Evolutionary conservation across 2,329 filamentous ascomycete species (phyloP).

Genomic region (Nothomitra cinnamomea): DNA sequence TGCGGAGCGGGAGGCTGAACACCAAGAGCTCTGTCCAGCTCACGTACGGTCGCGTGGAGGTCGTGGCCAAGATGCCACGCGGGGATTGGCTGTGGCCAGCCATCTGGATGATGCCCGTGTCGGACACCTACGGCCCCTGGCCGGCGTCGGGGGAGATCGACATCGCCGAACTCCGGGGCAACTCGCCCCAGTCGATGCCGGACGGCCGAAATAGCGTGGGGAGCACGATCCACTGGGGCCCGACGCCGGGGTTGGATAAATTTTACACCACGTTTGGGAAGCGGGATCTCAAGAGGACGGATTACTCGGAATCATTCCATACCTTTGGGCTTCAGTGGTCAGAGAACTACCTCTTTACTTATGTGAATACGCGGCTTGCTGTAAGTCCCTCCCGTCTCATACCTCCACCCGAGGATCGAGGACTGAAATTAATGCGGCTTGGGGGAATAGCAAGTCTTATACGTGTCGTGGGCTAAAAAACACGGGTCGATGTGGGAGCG

Average conservation of each 20-base stretch:
- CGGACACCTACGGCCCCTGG: constrained; percentile 32
- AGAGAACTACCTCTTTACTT: constrained; percentile 35
- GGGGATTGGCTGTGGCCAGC: constrained; percentile 41
- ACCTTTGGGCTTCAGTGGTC: constrained; percentile 38
- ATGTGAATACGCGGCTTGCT: constrained; percentile 28
- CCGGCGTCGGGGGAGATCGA: constrained; percentile 37
- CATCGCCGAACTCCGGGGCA: constrained; percentile 33
- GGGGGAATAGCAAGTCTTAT: constrained; percentile 21
- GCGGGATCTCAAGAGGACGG: constrained; percentile 16
- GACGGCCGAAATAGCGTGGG: constrained; percentile 9
- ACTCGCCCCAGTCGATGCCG: constrained; percentile 27
- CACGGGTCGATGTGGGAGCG: constrained; percentile 14
- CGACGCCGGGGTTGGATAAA: constrained; percentile 13
- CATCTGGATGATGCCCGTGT: too few relatives aligned
- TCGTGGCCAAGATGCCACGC: constrained; percentile 33
- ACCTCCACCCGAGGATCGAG: background rate
- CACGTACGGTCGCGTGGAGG: constrained; percentile 34
- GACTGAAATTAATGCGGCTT: constrained; percentile 11
- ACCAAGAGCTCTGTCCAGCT: constrained; percentile 31
- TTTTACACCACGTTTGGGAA: constrained; percentile 17
- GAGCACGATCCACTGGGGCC: constrained; percentile 33
- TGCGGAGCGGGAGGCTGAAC: constrained; percentile 31
- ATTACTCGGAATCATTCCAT: constrained; percentile 23
- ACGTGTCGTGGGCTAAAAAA: constrained; percentile 19
- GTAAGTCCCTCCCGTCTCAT: background rate